A percentile compares a stretch with the other conserved stretches of the same genome.
Evolutionary conservation across 1,284 basidiomycete species (phyloP).

Genomic region (Mycosarcoma maydis): DNA sequence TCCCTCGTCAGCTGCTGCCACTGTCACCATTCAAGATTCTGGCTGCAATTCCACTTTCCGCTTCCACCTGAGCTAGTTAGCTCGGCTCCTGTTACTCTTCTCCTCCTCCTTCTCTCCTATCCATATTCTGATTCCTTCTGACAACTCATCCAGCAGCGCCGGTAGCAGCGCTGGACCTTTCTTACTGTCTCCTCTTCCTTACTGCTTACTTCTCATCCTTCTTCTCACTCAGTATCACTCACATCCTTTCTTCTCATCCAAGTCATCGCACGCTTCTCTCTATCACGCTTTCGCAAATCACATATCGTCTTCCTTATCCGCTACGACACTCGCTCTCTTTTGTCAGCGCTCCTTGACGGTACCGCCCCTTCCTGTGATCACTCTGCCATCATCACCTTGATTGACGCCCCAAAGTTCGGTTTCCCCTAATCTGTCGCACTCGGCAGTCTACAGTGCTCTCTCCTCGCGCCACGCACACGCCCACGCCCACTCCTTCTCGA

Average conservation of each 20-base stretch:
- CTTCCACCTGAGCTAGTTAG: no score
- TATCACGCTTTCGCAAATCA: not conserved
- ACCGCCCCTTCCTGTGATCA: conserved; percentile 2
- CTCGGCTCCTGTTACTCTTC: no score
- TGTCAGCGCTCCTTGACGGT: conserved; percentile 19
- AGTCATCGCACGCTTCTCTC: no score
- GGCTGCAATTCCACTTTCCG: not conserved
- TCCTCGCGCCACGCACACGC: no score
- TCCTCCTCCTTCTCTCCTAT: no score
- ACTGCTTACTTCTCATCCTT: not conserved
- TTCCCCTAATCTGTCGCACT: no score
- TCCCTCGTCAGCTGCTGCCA: not conserved
- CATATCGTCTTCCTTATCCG: not conserved
- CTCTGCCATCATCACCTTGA: not conserved
- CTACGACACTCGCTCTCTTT: not conserved
- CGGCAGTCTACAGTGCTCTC: no score
- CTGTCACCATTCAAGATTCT: not conserved
- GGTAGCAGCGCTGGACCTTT: no score
- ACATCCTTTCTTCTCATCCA: not conserved
- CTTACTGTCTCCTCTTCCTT: conserved; percentile 1
- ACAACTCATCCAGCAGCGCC: no score
- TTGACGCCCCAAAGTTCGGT: no score
- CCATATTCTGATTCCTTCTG: no score
- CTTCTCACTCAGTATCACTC: not conserved
- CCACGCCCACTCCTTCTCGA: no score